Evolutionary conservation across 192 early-diverging fungal genomes (phyloP).

Genomic region (Kappamyces sp.): DNA sequence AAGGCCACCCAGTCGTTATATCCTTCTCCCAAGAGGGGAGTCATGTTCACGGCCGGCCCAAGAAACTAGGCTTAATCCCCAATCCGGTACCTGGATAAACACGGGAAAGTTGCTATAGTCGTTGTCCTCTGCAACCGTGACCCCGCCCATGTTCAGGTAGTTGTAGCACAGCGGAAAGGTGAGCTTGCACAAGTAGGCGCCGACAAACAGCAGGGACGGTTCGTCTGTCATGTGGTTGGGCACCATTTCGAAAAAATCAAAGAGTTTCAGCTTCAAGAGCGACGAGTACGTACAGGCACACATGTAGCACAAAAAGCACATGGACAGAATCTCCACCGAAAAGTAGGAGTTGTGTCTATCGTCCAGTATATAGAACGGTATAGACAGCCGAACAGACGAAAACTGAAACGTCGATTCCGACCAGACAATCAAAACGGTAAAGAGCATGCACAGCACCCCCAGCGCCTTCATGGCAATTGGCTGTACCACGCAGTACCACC

Average conservation of each 20-base stretch:
- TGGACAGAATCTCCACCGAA: conserved; percentile 53
- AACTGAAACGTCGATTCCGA: conserved; percentile 88
- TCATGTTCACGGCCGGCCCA: conserved; percentile 67
- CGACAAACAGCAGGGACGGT: conserved; percentile 83
- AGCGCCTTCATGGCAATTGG: conserved; percentile 55
- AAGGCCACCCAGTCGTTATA: conserved; percentile 86
- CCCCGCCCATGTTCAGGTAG: conserved; percentile 70
- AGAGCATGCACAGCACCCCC: conserved; percentile 50
- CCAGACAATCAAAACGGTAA: conserved; percentile 78
- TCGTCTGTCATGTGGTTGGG: conserved; percentile 92
- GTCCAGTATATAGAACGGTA: conserved; percentile 57
- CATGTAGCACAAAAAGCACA: conserved; percentile 84
- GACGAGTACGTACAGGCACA: conserved; percentile 86
- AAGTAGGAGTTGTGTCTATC: conserved; percentile 27
- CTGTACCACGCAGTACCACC: conserved; percentile 74
- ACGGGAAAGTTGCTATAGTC: conserved; percentile 7
- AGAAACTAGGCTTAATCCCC: conserved; percentile 44
- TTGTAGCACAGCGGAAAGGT: conserved; percentile 88
- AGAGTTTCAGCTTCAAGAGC: conserved; percentile 81
- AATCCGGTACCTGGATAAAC: conserved; percentile 13
- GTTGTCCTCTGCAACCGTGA: conserved; percentile 15
- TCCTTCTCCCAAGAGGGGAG: conserved; percentile 78
- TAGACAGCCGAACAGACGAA: conserved; percentile 48
- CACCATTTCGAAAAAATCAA: conserved; percentile 83
- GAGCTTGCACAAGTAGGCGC: conserved; percentile 69